These are phyloP conservation scores for Colletotrichum incanum DNA, from an alignment of 2,329 filamentous ascomycete species.

Conservation along the genomic window DNA sequence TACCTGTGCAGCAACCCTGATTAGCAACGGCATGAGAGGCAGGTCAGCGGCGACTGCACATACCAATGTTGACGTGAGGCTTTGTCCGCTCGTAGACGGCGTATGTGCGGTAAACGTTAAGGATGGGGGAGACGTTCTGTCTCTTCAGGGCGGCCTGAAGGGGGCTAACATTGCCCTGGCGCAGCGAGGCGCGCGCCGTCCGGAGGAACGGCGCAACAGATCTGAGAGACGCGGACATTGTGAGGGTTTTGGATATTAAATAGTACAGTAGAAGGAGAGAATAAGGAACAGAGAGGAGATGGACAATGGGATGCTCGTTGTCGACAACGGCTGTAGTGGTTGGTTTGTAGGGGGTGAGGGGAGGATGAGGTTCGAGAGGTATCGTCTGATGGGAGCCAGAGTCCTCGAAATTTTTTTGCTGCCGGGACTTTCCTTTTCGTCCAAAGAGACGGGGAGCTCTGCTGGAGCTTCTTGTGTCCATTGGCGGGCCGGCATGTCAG, in stretches of 20 bases:
- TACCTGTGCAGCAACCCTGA: conserved; percentile 69
- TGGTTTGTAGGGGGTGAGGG: conserved; percentile 10
- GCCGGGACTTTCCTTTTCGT: conserved; percentile 39
- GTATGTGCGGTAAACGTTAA: conserved; percentile 77
- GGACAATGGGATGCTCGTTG: conserved; percentile 36
- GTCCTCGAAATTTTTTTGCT: conserved; percentile 42
- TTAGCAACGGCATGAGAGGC: conserved; percentile 36
- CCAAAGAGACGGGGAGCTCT: conserved; percentile 36
- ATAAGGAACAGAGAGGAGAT: conserved; percentile 41
- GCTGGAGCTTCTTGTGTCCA: conserved; percentile 31
- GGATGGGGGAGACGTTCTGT: conserved; percentile 74
- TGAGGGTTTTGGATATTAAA: conserved; percentile 54
- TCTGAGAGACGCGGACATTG: conserved; percentile 87
- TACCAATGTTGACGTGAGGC: conserved; percentile 98
- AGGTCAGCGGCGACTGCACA: conserved; percentile 46
- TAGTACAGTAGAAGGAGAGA: conserved; percentile 46
- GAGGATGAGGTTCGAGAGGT: conserved; percentile 28
- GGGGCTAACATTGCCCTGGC: conserved; percentile 80
- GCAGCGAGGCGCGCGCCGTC: conserved; percentile 83
- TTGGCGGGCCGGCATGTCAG: conserved; percentile 32
- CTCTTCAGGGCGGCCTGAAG: conserved; percentile 79
- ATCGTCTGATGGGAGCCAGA: conserved; percentile 34
- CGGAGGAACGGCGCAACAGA: conserved; percentile 84
- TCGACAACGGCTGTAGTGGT: conserved; percentile 39
- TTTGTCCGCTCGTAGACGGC: conserved; percentile 89